phyloP scores from a whole-genome alignment of 2,329 filamentous ascomycete genomes.

The Rhynchosporium secalis region DNA sequence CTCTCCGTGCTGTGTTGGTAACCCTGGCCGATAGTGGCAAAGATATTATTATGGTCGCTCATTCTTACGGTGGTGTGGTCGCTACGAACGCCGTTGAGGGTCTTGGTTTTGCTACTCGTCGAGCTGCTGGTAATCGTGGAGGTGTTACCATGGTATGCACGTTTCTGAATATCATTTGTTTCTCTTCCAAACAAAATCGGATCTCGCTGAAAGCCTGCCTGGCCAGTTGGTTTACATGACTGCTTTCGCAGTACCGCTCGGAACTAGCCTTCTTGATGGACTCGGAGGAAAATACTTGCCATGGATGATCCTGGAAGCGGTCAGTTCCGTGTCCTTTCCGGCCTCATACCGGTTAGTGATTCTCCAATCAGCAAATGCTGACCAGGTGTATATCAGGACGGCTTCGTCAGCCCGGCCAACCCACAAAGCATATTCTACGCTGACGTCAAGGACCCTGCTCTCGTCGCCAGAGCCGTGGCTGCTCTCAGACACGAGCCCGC shows the following conservation, averaged over 20 bases:
- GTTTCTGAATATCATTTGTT: neutral
- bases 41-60: constrained; percentile 1
- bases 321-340: neutral
- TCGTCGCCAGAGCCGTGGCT: neutral
- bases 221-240: neutral
- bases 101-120: neutral
- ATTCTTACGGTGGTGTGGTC: constrained; percentile 1
- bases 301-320: constrained; percentile 1
- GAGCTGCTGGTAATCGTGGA: neutral
- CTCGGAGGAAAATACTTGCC: neutral
- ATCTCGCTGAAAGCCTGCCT: neutral
- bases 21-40: neutral
- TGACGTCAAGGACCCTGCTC: neutral
- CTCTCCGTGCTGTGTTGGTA: neutral
- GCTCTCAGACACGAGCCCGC: neutral
- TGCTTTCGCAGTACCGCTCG: neutral
- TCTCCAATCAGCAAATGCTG: neutral
- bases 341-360: neutral
- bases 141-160: neutral
- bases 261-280: neutral
- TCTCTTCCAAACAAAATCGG: neutral
- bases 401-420: neutral
- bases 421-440: neutral
- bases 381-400: neutral
- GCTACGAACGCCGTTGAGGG: neutral